A percentile compares a stretch with the other conserved stretches of the same genome.
These are phyloP conservation scores for Amanita jacksonii DNA, from an alignment of 768 basidiomycete genomes.

Conservation along the genomic window DNA sequence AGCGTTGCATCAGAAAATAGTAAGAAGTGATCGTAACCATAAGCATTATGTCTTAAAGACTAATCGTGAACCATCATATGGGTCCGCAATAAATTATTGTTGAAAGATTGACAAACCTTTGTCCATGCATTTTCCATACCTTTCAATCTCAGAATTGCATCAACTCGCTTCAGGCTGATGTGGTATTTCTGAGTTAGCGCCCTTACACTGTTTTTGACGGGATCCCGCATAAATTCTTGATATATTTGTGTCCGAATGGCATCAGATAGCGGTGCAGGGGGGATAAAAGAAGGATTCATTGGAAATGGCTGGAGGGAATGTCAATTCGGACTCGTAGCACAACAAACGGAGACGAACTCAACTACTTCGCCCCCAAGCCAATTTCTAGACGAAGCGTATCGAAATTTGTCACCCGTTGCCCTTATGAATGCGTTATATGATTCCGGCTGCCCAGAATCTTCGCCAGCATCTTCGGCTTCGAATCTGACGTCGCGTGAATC, in stretches of 20 bases:
- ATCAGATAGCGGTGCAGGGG: slow-evolving; percentile 70
- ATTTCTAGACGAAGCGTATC: slow-evolving; percentile 38
- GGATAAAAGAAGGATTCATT: slow-evolving; percentile 75
- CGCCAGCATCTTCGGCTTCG: neutral
- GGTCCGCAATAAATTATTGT: neutral
- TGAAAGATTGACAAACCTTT: slow-evolving; percentile 43
- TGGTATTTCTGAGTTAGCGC: slow-evolving; percentile 51
- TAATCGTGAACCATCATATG: slow-evolving; percentile 55
- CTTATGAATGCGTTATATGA: slow-evolving; percentile 33
- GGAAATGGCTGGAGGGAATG: slow-evolving; percentile 63
- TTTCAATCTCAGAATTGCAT: slow-evolving; percentile 78
- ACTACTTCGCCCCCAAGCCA: slow-evolving; percentile 57
- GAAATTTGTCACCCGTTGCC: slow-evolving; percentile 32
- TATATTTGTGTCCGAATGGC: slow-evolving; percentile 48
- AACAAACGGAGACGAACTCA: slow-evolving; percentile 24
- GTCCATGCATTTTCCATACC: slow-evolving; percentile 62
- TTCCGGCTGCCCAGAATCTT: slow-evolving; percentile 13
- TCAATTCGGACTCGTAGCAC: slow-evolving; percentile 4
- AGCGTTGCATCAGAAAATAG: slow-evolving; percentile 15
- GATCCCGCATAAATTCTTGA: slow-evolving; percentile 48
- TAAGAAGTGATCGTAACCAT: slow-evolving; percentile 59
- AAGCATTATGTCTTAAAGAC: slow-evolving; percentile 80
- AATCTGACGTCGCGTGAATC: neutral
- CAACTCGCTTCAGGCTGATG: slow-evolving; percentile 68
- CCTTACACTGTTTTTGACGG: slow-evolving; percentile 45